phyloP scores from a whole-genome alignment of 192 early-diverging fungal genomes.

The Jimgerdemannia flammicorona region DNA sequence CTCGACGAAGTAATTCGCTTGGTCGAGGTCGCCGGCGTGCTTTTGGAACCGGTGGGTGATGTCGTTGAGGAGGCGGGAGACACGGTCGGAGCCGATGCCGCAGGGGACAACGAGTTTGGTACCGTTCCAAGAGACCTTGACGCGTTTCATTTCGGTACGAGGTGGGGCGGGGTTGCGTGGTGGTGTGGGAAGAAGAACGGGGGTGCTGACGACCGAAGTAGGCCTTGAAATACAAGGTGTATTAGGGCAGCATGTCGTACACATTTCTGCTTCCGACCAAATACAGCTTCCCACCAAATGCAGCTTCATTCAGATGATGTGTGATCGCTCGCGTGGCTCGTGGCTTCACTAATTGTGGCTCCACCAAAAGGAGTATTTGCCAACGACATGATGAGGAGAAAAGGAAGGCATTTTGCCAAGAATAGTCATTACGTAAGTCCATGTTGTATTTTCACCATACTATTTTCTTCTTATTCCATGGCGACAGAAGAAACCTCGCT shows the following conservation, averaged over 20 bases:
- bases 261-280: too few relatives aligned
- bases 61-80: neutral
- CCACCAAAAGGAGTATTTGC: neutral
- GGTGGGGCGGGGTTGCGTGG: neutral
- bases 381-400: neutral
- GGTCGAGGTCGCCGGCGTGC: neutral
- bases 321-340: too few relatives aligned
- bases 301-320: neutral
- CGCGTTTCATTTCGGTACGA: neutral
- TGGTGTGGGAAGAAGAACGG: neutral
- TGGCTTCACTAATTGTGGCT: neutral
- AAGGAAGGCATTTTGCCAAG: neutral
- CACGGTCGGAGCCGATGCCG: neutral
- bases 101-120: neutral
- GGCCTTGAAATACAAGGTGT: too few relatives aligned
- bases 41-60: neutral
- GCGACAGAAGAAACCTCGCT: too few relatives aligned
- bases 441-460: too few relatives aligned
- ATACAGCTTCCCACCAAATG: neutral
- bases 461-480: too few relatives aligned
- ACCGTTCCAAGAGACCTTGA: neutral
- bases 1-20: neutral
- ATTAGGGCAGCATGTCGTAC: too few relatives aligned
- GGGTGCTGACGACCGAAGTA: too few relatives aligned
- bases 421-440: neutral